phyloP scores from a whole-genome alignment of 768 basidiomycete genomes.

The Lanmaoa pseudosensibilis region DNA sequence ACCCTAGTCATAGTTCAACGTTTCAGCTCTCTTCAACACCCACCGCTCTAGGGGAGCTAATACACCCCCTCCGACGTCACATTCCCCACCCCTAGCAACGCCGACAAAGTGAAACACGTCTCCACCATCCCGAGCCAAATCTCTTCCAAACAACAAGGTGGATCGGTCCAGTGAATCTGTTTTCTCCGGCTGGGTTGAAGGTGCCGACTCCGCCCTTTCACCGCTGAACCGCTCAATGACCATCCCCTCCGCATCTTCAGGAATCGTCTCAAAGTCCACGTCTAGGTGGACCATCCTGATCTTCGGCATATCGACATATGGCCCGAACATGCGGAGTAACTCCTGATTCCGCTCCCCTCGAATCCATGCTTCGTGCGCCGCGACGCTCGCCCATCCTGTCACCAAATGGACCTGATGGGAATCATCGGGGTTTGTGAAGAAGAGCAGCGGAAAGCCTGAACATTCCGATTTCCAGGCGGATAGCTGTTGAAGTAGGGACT shows the following conservation, averaged over 20 bases:
- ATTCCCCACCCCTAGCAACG: neutral
- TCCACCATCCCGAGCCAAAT: slow-evolving; percentile 6
- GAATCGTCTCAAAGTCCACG: slow-evolving; percentile 39
- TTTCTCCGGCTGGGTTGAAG: neutral
- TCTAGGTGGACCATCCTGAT: slow-evolving; percentile 40
- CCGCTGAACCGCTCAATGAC: slow-evolving; percentile 11
- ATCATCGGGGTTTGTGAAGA: slow-evolving; percentile 31
- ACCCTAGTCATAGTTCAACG: neutral
- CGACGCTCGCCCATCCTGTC: slow-evolving; percentile 45
- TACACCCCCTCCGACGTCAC: neutral
- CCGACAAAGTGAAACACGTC: slow-evolving; percentile 18
- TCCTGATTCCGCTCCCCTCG: slow-evolving; percentile 40
- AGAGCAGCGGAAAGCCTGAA: slow-evolving; percentile 44
- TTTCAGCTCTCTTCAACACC: slow-evolving; percentile 13
- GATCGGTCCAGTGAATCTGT: neutral
- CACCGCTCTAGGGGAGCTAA: neutral
- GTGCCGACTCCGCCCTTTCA: neutral
- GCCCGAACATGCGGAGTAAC: slow-evolving; percentile 32
- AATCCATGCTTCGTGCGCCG: slow-evolving; percentile 45
- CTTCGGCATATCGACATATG: slow-evolving; percentile 30
- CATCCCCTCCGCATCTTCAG: slow-evolving; percentile 2
- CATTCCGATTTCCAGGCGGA: slow-evolving; percentile 39
- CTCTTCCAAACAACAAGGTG: slow-evolving; percentile 9
- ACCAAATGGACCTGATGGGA: slow-evolving; percentile 37
- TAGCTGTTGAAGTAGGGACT: slow-evolving; percentile 32